Percentiles rank a stretch among this genome's conserved stretches.
Conservation (phyloP, 2,329 filamentous ascomycete species). For the Colletotrichum abscissum region DNA sequence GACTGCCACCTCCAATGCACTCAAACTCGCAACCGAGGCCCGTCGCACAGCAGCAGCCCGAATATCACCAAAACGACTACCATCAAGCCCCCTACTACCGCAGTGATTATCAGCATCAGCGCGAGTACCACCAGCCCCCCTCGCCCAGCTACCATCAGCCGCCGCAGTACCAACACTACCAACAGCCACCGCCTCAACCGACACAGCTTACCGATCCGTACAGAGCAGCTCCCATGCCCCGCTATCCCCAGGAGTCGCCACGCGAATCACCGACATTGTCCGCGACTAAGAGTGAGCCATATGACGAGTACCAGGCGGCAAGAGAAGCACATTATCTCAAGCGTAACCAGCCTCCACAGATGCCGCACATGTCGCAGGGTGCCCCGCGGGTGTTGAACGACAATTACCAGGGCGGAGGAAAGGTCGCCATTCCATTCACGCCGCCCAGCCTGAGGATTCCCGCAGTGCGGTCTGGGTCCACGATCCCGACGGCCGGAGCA, state of each 20-base stretch:
- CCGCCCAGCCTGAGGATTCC: conserved; percentile 26
- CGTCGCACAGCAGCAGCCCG: conserved; percentile 11
- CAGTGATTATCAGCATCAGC: not conserved
- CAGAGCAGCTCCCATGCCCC: conserved; percentile 14
- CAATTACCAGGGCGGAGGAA: conserved; percentile 24
- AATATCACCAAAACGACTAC: conserved; percentile 11
- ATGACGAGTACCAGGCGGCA: conserved; percentile 20
- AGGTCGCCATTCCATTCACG: conserved; percentile 34
- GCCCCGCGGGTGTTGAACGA: conserved; percentile 29
- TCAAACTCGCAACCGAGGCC: conserved; percentile 32
- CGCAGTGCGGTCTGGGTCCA: conserved; percentile 10
- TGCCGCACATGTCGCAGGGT: conserved; percentile 1
- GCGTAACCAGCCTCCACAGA: conserved; percentile 23
- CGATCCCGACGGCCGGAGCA: not conserved
- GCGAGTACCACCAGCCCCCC: conserved; percentile 38
- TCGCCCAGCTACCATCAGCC: conserved; percentile 39
- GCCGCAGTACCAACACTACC: conserved; percentile 34
- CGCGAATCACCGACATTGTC: not conserved
- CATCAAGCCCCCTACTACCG: not conserved
- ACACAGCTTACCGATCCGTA: conserved; percentile 18
- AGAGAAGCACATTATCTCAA: conserved; percentile 25
- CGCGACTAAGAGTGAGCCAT: not conserved
- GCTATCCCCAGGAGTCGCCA: conserved; percentile 10
- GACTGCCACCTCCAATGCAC: conserved; percentile 41
- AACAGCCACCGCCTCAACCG: conserved; percentile 35